Evolutionary conservation across 768 basidiomycete species (phyloP), one percentile per base, ranked within the genome.

Genomic region (Termitomyces sp.): DNA sequence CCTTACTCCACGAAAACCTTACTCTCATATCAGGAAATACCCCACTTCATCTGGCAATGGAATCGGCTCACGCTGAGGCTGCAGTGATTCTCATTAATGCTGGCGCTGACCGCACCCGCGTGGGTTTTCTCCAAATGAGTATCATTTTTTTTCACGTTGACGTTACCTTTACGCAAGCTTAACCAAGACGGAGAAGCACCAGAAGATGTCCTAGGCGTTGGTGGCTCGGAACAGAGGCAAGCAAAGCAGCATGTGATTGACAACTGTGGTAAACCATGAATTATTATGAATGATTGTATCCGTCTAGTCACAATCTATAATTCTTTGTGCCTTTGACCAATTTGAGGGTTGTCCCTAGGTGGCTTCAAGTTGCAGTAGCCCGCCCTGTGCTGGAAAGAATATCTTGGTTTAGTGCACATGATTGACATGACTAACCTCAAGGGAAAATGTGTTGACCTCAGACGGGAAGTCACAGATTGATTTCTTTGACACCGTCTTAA

Each of bases 31-130:
- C 66, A 91, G 95, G 96, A 51, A 97, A 98, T 68, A 98, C 97
- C 2, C 94, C 97, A 2, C 75, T 99, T 37, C 97, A 99, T 78
- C 83, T 99, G 33, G 95, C 96, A 18, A 90, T 99, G 88, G 96
- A 99, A 66, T 94, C 91, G 54, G 96, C 88, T 18, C 91, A 98
- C 68, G 96, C 92, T 15, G 87, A 93, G 68, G 90, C 86, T 16
- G 96, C 96, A 10, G 90, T 94, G 2, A 70, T 90, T 51, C 80
- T 99, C 51, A 96, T 99, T 59, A 92, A 96, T 69, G 95, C 93
- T 47, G 96, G 96, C 20, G 95, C 95, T 8, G 96, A 98, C 77
- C 86, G 96, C 31, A 82, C 82, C 62, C 81, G 92, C 64, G 94
- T 95, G 72, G 62, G 90, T 77, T 36, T 59, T 60, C 57, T 61